A percentile compares a stretch with the other conserved stretches of the same genome.
Conservation (phyloP, 2,329 filamentous ascomycete genomes). For the Lasiodiplodia gonubiensis region DNA sequence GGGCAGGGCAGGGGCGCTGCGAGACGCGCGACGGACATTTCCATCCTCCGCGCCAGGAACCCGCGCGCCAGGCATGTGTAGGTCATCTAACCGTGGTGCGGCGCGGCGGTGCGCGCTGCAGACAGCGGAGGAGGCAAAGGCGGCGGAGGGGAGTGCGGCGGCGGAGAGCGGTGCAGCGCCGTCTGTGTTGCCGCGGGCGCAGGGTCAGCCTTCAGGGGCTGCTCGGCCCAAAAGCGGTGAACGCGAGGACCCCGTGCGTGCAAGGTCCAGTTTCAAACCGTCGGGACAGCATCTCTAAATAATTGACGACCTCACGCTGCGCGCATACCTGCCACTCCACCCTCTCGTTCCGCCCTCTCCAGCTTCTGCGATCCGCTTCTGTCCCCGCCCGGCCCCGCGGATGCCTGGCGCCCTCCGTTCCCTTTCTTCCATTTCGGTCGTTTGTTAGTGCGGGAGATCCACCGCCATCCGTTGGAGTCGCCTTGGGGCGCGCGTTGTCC, state of each 20-base stretch:
- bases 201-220: slow-evolving; percentile 20
- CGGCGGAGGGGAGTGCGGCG: not conserved
- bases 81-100: not conserved
- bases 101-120: not conserved
- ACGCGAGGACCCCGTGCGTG: slow-evolving; percentile 18
- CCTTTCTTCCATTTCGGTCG: slow-evolving; percentile 7
- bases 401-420: slow-evolving; percentile 12
- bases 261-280: slow-evolving; percentile 26
- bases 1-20: slow-evolving; percentile 8
- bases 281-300: slow-evolving; percentile 27
- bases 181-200: not conserved
- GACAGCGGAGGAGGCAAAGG: not conserved
- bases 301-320: slow-evolving; percentile 8
- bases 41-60: not conserved
- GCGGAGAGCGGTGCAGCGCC: not conserved
- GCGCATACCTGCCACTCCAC: not conserved
- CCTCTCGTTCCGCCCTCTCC: not conserved
- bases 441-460: slow-evolving; percentile 22
- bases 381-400: slow-evolving; percentile 1
- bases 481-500: slow-evolving; percentile 26
- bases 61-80: not conserved
- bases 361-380: slow-evolving; percentile 9
- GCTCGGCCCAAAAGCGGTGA: slow-evolving; percentile 18
- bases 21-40: slow-evolving; percentile 6
- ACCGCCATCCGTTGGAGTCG: slow-evolving; percentile 21